Base-by-base conservation (phyloP, 441 rosid species). In the Populus hybrid region DNA sequence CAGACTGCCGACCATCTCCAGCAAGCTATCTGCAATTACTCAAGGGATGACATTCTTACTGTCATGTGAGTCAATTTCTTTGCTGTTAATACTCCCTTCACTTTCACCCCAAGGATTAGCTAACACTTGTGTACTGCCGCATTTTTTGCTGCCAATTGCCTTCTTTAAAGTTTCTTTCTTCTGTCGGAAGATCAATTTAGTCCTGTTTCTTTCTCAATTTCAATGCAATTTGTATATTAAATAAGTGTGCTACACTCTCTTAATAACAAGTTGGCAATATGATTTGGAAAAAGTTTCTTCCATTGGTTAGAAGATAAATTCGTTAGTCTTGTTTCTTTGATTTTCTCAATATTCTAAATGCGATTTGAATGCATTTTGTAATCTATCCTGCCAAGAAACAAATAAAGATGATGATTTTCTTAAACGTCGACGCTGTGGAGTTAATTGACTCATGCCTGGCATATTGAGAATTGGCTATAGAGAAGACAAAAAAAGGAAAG, bases 1-100 rank as follows among this genome's bases (percentile, higher is more conserved):
- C 99, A 95, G 83, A 95, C 99, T 9, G 98, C 98, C 1, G 93
- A 89, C 10, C 98, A 91, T 81, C 93, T 95, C 75, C 97, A 89
- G 46, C 87, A 77, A 71, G 81, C 87, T 78, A 84, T 95, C 84
- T 91, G 92, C 78, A 88, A 72, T 82, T 90, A 90, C 80, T 88
- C 98, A 3, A 83, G 81, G 18, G 89, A 92, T 81, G 92, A 89
- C 59, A 88, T 91, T 71, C 74, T 85, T 36, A 92, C 99, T 18
- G 88, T 95, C 81, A 95, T 95, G 98, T 93, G 64, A 82, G 97
- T 87, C 71, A 63, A 12, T 34, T n/a, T 5, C 59, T 30, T 46
- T 70, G 32, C 40, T 21, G 24, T 63, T 63, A 23, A 63, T 6
- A 32, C 61, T 28, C 5, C 46, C 21, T 26, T 50, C 18, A 24